phyloP scores from a whole-genome alignment of 208 protist genomes.

The Polymyxa betae region DNA sequence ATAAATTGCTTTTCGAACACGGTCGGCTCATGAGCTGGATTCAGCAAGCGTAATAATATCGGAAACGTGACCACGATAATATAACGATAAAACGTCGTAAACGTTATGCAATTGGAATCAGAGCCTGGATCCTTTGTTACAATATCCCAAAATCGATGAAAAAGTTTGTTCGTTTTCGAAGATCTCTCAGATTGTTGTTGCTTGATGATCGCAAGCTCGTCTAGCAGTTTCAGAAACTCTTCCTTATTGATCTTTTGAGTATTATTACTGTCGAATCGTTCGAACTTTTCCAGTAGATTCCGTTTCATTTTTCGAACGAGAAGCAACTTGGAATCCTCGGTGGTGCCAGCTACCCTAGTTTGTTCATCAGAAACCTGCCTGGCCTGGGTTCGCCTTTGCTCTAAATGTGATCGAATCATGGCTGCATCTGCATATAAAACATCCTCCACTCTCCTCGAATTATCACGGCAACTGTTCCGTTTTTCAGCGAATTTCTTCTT shows the following conservation, averaged over 20 bases:
- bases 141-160: conserved; percentile 13
- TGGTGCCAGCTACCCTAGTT: neutral
- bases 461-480: neutral
- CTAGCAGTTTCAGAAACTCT: neutral
- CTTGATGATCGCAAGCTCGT: neutral
- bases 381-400: neutral
- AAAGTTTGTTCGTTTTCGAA: neutral
- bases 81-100: conserved; percentile 3
- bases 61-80: conserved; percentile 6
- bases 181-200: neutral
- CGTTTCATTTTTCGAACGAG: neutral
- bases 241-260: neutral
- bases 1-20: neutral
- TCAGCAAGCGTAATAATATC: neutral
- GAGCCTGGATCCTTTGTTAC: neutral
- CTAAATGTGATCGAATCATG: neutral
- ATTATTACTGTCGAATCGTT: neutral
- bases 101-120: neutral
- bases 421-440: conserved; percentile 16
- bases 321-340: neutral
- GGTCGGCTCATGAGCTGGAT: neutral
- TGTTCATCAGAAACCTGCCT: neutral
- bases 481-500: neutral
- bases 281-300: neutral
- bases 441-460: neutral